Evolutionary conservation across 495 filamentous ascomycete genomes (phyloP).

Genomic region (Coniosporium apollinis): DNA sequence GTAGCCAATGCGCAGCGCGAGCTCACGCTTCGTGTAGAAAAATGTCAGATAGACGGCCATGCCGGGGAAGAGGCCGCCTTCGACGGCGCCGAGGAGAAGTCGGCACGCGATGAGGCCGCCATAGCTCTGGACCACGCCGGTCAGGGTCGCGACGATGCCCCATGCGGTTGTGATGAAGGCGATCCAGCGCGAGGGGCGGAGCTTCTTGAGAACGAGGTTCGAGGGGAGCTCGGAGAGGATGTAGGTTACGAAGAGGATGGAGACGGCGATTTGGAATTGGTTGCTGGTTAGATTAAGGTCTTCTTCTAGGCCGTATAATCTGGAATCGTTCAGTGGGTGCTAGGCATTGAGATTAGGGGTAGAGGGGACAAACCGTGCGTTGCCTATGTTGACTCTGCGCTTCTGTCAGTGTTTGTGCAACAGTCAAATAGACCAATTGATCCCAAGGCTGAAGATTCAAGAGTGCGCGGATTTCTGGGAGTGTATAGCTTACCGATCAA

Average conservation of each 20-base stretch:
- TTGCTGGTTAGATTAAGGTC: slow-evolving; percentile 45
- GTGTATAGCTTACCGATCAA: slow-evolving; percentile 41
- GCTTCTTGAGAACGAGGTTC: slow-evolving; percentile 46
- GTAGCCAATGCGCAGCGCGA: slow-evolving; percentile 58
- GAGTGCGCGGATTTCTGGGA: too few species aligned
- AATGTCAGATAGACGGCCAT: slow-evolving; percentile 45
- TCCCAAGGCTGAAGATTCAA: too few species aligned
- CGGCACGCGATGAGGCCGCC: slow-evolving; percentile 37
- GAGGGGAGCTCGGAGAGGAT: slow-evolving; percentile 43
- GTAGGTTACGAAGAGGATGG: slow-evolving; percentile 55
- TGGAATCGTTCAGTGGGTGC: too few species aligned
- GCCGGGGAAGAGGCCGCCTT: slow-evolving; percentile 51
- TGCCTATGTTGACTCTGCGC: slow-evolving; percentile 55
- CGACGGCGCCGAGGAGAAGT: slow-evolving; percentile 36
- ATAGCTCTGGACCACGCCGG: slow-evolving; percentile 45
- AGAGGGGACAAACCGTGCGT: slow-evolving; percentile 30
- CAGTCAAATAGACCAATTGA: too few species aligned
- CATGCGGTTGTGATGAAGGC: slow-evolving; percentile 45
- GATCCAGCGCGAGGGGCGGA: slow-evolving; percentile 51
- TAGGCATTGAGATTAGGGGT: neutral
- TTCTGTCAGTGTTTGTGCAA: slow-evolving; percentile 4
- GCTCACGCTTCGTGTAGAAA: slow-evolving; percentile 58
- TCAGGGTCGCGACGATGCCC: slow-evolving; percentile 55
- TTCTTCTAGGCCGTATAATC: slow-evolving; percentile 46
- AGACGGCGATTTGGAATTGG: slow-evolving; percentile 54